These are phyloP conservation scores for Boechera divaricarpa DNA, from an alignment of 345 rosid genomes.

Conservation along the genomic window DNA sequence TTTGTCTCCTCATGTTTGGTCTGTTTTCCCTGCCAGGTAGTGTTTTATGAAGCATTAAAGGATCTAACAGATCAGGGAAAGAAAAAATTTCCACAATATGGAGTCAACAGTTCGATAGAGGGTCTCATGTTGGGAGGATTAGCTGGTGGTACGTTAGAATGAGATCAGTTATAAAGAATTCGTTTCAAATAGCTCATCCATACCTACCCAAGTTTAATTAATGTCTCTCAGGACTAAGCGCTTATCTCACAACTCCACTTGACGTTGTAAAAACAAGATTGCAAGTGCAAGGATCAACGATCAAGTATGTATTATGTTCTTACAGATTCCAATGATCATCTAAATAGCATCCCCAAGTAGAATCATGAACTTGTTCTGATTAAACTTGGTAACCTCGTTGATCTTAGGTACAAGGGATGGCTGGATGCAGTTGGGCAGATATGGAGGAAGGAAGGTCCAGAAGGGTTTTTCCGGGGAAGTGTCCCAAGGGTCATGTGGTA, in stretches of 20 bases:
- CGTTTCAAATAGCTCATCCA: constrained; percentile 1
- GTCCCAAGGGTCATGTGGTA: constrained; percentile 93
- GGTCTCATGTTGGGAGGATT: constrained; percentile 91
- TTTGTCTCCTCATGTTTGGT: constrained; percentile 24
- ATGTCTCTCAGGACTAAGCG: constrained; percentile 70
- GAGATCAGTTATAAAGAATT: constrained; percentile 23
- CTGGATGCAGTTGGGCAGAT: constrained; percentile 69
- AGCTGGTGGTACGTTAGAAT: constrained; percentile 80
- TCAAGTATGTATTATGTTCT: constrained; percentile 55
- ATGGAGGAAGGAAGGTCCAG: constrained; percentile 71
- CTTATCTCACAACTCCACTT: constrained; percentile 87
- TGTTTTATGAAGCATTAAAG: constrained; percentile 85
- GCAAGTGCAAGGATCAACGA: constrained; percentile 85
- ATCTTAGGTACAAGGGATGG: constrained; percentile 80
- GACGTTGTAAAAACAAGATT: constrained; percentile 93
- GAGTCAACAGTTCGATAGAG: constrained; percentile 62
- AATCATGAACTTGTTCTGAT: background rate
- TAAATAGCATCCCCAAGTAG: background rate
- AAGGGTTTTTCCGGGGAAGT: constrained; percentile 88
- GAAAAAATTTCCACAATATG: constrained; percentile 55
- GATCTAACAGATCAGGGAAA: constrained; percentile 64
- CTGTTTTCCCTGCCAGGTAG: constrained; percentile 57
- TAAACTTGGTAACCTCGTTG: background rate
- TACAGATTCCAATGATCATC: constrained; percentile 4
- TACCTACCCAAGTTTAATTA: background rate